These are phyloP conservation scores for Spergularia marina DNA, from an alignment of 148 eudicot species.

Conservation along the genomic window DNA sequence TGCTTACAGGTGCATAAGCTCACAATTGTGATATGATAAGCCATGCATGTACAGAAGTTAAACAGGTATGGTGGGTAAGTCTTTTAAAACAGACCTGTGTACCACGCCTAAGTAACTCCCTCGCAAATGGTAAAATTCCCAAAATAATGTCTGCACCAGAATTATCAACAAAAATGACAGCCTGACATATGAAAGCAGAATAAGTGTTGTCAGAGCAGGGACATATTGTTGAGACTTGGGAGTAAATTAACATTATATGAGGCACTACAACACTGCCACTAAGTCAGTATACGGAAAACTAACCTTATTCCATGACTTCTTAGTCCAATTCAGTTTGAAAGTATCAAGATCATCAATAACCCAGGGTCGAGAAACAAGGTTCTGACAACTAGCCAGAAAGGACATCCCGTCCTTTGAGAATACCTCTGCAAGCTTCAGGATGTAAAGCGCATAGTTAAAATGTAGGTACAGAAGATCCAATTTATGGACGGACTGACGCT, in stretches of 20 bases:
- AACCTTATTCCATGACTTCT: constrained; percentile 87
- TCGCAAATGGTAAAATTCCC: constrained; percentile 95
- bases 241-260: not conserved
- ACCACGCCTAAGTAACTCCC: constrained; percentile 89
- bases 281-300: constrained; percentile 15
- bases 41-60: not conserved
- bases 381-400: constrained; percentile 90
- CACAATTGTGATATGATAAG: not conserved
- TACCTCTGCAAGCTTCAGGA: constrained; percentile 90
- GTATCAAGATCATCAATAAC: constrained; percentile 92
- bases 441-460: not conserved
- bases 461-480: not conserved
- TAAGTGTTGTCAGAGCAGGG: constrained; percentile 26
- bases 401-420: constrained; percentile 98
- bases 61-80: constrained; percentile 4
- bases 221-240: not conserved
- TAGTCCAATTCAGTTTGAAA: constrained; percentile 66
- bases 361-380: constrained; percentile 97
- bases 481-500: not conserved
- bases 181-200: constrained; percentile 47
- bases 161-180: constrained; percentile 91
- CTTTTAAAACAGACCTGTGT: constrained; percentile 59
- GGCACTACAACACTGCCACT: not conserved
- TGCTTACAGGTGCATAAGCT: not conserved
- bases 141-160: constrained; percentile 95